These are phyloP conservation scores for Hypericum perforatum DNA, from an alignment of 345 rosid genomes.

Conservation along the genomic window DNA sequence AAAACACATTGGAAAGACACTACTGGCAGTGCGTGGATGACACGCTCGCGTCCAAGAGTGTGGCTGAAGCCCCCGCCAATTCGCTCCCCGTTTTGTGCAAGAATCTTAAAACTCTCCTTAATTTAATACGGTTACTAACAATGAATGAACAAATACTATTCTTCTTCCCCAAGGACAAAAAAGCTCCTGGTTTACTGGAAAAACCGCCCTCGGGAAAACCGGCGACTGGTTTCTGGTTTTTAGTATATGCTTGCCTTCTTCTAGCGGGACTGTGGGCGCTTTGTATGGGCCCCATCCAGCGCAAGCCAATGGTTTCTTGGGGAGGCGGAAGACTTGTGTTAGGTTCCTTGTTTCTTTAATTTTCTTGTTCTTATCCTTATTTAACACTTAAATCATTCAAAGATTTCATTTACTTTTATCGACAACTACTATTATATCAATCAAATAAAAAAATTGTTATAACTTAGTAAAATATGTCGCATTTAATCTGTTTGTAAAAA, in stretches of 20 bases:
- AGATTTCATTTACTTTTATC: neutral
- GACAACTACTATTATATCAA: slow-evolving; percentile 1
- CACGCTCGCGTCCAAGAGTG: slow-evolving; percentile 45
- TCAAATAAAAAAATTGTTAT: neutral
- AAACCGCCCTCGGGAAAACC: slow-evolving; percentile 30
- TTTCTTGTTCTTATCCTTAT: slow-evolving; percentile 20
- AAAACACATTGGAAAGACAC: slow-evolving; percentile 11
- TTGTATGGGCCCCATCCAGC: slow-evolving; percentile 1
- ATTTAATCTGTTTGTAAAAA: neutral
- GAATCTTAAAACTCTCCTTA: too few relatives aligned
- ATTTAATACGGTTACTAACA: too few relatives aligned
- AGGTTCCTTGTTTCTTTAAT: neutral
- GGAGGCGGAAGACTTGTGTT: neutral
- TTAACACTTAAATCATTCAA: neutral
- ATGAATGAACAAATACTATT: neutral
- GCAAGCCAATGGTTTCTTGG: slow-evolving; percentile 35
- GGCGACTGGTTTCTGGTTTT: slow-evolving; percentile 38
- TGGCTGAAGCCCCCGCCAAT: slow-evolving; percentile 60
- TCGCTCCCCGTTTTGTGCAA: slow-evolving; percentile 14
- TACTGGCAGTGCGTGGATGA: slow-evolving; percentile 42
- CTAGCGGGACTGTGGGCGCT: slow-evolving; percentile 38
- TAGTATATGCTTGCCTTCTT: neutral
- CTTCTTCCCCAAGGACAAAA: neutral
- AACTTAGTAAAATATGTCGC: too few relatives aligned
- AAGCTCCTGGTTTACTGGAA: slow-evolving; percentile 71